Percentiles rank a stretch among this genome's conserved stretches.
These are phyloP conservation scores for Wickerhamiella sorbophila DNA, from an alignment of 805 yeast genomes.

Conservation along the genomic window DNA sequence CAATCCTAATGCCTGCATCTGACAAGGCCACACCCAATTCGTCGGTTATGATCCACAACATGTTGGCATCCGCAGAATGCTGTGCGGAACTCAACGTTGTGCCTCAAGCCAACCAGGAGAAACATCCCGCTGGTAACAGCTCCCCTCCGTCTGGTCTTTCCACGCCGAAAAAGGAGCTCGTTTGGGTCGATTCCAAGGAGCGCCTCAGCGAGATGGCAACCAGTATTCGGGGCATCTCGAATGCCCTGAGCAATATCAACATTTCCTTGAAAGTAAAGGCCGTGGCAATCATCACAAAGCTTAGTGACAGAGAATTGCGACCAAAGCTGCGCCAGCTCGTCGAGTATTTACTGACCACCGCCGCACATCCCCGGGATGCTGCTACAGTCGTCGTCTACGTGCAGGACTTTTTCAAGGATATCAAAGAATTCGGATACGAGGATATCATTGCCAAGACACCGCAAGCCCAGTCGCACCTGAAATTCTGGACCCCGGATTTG, in stretches of 20 bases:
- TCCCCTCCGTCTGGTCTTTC: slow-evolving; percentile 10
- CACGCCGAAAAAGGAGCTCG: slow-evolving; percentile 17
- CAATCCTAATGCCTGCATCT: background rate
- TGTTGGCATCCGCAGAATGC: background rate
- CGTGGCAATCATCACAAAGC: slow-evolving; percentile 17
- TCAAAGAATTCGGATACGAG: slow-evolving; percentile 47
- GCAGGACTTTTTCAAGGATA: slow-evolving; percentile 48
- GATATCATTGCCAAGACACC: slow-evolving; percentile 38
- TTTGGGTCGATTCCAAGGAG: slow-evolving; percentile 19
- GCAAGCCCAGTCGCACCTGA: slow-evolving; percentile 31
- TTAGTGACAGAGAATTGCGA: slow-evolving; percentile 17
- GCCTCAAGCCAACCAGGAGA: too few relatives aligned
- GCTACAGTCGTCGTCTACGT: slow-evolving; percentile 43
- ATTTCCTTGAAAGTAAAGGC: slow-evolving; percentile 16
- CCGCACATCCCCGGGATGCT: background rate
- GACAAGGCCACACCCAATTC: background rate
- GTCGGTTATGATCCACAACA: background rate
- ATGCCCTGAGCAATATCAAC: slow-evolving; percentile 17
- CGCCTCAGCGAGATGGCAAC: slow-evolving; percentile 20
- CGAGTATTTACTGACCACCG: slow-evolving; percentile 19
- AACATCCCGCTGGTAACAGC: background rate
- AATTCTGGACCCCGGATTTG: slow-evolving; percentile 56
- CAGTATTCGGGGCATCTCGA: slow-evolving; percentile 20
- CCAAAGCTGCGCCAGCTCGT: slow-evolving; percentile 12
- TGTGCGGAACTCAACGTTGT: background rate